Conservation (phyloP, 306 rosid genomes). For the Oxytropis ochrocephala region DNA sequence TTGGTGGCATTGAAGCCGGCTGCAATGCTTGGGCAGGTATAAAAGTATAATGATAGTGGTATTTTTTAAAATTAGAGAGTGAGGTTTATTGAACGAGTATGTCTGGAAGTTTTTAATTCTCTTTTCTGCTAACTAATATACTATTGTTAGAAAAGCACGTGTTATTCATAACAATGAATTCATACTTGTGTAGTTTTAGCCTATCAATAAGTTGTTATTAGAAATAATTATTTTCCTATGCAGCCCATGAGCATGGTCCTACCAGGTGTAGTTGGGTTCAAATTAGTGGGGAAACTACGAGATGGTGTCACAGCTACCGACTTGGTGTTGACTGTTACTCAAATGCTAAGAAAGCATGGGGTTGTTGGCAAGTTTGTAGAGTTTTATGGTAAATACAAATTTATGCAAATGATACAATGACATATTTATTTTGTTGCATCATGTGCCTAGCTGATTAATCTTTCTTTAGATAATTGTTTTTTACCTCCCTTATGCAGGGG, state of each 20-base stretch:
- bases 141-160: background rate
- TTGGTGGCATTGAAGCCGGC: conserved; percentile 99
- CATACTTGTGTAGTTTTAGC: background rate
- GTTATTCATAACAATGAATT: background rate
- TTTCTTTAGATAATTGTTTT: conserved; percentile 20
- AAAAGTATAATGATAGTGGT: conserved; percentile 5
- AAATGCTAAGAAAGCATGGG: conserved; percentile 94
- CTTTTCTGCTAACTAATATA: background rate
- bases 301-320: conserved; percentile 93
- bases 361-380: conserved; percentile 97
- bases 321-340: conserved; percentile 94
- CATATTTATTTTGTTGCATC: background rate
- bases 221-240: background rate
- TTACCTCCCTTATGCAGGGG: conserved; percentile 48
- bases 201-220: background rate
- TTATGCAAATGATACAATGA: background rate
- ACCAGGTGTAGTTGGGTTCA: conserved; percentile 96
- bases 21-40: conserved; percentile 95
- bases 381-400: conserved; percentile 63
- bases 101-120: background rate
- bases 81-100: background rate
- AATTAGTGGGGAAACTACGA: conserved; percentile 72
- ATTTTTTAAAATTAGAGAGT: background rate
- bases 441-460: conserved; percentile 14
- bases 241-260: conserved; percentile 99